Evolutionary conservation across 306 rosid genomes (phyloP), one percentile per base, ranked within the genome.

Genomic region (Gleditsia sinensis): DNA sequence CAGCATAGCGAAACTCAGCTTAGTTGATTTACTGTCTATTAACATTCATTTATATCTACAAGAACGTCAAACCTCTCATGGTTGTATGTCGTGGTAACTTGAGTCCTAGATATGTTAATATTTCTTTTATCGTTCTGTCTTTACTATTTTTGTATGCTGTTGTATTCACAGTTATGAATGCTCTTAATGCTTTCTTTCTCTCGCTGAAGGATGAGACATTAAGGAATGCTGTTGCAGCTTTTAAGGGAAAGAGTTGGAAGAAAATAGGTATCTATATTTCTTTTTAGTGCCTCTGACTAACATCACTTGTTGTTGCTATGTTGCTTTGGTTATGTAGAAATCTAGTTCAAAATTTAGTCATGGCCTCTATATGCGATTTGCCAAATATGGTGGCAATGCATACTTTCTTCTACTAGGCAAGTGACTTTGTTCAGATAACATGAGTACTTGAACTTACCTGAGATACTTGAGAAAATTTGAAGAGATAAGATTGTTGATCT

Each of bases 191-290:
- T 32, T 54, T 76, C 30, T 75, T 66, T 36, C 69, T 65, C 48
- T 55, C 78, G 45, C 60, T 68, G 62, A 89, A 94, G 98, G 98
- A 94, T 70, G 98, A 94, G 83, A 94, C 97, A n/a, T 83, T 94
- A 86, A 86, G 89, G 83, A 85, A 86, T 49, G 97, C 98, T 10
- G 98, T 91, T 82, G 91, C 91, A 69, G 78, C 83, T 70, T 94
- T 67, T 72, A 94, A 90, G 64, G 98, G 98, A 81, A 94, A 94
- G 88, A 86, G 87, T 84, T 94, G 98, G 98, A 94, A 94, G 82
- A 94, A 91, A 87, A 94, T 94, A 91, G 98, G 98, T 90, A 56
- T 61, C 33, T 79, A 54, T 82, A 54, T 82, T 73, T 80, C 28
- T 32, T 21, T 36, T 42, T 32, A 37, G 1, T 46, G 23, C 9